Base-by-base conservation (phyloP, 257 asterid genomes). In the Nicotiana attenuata region DNA sequence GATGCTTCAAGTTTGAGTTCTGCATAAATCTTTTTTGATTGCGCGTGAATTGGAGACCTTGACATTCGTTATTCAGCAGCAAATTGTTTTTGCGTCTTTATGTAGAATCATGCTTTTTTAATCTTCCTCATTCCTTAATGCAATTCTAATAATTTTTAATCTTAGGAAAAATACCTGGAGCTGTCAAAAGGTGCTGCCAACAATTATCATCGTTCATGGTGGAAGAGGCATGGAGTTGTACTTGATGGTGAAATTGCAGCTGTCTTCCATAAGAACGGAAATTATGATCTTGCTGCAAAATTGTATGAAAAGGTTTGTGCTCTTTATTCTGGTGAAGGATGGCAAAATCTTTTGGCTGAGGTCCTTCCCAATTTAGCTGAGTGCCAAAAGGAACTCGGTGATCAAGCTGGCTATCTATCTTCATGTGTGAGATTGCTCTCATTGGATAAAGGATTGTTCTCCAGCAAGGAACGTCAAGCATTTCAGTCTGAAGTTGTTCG, bases 151-250 rank as follows among this genome's bases (percentile, higher is more conserved):
- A 50, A 75, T 24, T 20, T 61, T 14, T 61, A 24, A 47, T 50
- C 65, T 65, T 61, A 96, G 99, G 85, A 94, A 92, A 94, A 94
- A 80, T 94, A 94, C 87, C 85, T 96, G 85, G 97, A 96, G 83
- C 91, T 96, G 80, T 88, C 98, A 80, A 94, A 96, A 91, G 97
- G 99, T 83, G 99, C 98, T 85, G 99, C 99, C 84, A 88, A 94
- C 83, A 93, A 92, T 85, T 96, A 96, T 87, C 99, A 96, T 81
- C 91, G 83, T 41, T 96, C 99, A 13, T 96, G 98, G 99, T 96
- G 99, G 99, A 96, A 96, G 94, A 94, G 98, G 84, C 99, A 96
- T 83, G 99, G 99, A 76, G 99, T 96, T 81, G 95, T 96, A 84
- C 98, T 96, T 85, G 99, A 96, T 83, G 99, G 99, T 66, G 99